phyloP scores from a whole-genome alignment of 257 asterid genomes.

The Salvia rosmarinus region DNA sequence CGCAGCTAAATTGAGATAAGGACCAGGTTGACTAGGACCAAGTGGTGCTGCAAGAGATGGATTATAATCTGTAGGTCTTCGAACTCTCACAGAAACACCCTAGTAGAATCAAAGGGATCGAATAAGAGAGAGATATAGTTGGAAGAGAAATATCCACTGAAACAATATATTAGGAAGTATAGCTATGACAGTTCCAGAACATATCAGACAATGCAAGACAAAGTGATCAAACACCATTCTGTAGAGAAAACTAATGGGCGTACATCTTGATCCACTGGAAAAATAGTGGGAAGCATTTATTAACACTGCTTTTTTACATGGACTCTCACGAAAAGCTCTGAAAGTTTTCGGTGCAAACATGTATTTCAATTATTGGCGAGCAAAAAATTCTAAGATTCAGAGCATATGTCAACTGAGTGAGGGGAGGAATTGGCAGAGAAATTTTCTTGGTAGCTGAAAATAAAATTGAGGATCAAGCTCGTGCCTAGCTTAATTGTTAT shows the following conservation, averaged over 20 bases:
- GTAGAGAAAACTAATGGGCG: slow-evolving; percentile 2
- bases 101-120: slow-evolving; percentile 26
- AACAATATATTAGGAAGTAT: slow-evolving; percentile 16
- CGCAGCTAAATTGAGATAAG: slow-evolving; percentile 60
- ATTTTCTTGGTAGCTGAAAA: slow-evolving; percentile 18
- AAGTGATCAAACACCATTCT: background rate
- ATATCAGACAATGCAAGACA: slow-evolving; percentile 14
- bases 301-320: slow-evolving; percentile 1
- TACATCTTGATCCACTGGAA: slow-evolving; percentile 12
- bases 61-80: slow-evolving; percentile 63
- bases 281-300: slow-evolving; percentile 11
- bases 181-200: background rate
- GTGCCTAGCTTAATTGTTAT: slow-evolving; percentile 22
- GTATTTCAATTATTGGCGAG: background rate
- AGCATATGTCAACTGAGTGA: slow-evolving; percentile 3
- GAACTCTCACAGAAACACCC: slow-evolving; percentile 63
- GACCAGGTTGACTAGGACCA: slow-evolving; percentile 68
- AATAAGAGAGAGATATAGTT: slow-evolving; percentile 10
- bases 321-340: background rate
- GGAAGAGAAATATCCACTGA: slow-evolving; percentile 21
- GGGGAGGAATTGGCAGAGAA: background rate
- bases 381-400: background rate
- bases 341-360: background rate
- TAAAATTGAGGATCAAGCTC: slow-evolving; percentile 18
- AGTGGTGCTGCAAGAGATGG: slow-evolving; percentile 62